Conservation (phyloP, 495 filamentous ascomycete species). For the Trichoderma virens region DNA sequence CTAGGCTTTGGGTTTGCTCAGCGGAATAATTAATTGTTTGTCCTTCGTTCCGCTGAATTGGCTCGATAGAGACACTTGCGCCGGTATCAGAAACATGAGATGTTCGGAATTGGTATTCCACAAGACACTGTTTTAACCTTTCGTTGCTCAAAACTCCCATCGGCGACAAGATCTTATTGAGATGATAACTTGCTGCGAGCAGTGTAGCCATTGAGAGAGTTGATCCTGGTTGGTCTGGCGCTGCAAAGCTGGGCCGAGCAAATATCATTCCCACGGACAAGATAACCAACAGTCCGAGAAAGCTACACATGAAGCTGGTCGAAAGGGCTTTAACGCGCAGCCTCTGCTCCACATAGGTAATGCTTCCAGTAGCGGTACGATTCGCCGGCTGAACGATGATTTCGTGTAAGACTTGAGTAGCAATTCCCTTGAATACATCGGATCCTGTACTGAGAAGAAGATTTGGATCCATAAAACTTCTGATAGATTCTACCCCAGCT, state of each 20-base stretch:
- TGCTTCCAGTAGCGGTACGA: constrained; percentile 5
- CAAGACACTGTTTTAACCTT: constrained; percentile 6
- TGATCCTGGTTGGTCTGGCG: constrained; percentile 12
- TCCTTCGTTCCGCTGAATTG: constrained; percentile 9
- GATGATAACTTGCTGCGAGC: constrained; percentile 11
- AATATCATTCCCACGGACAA: constrained; percentile 10
- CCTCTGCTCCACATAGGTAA: constrained; percentile 12
- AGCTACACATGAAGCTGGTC: constrained; percentile 13
- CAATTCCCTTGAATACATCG: constrained; percentile 13
- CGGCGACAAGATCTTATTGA: constrained; percentile 3
- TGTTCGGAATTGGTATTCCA: constrained; percentile 9
- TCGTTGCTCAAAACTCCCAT: constrained; percentile 8
- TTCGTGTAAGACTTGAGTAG: constrained; percentile 11
- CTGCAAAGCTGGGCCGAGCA: constrained; percentile 10
- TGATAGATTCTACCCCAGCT: constrained; percentile 12
- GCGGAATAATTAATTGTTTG: background rate
- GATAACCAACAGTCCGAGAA: constrained; percentile 11
- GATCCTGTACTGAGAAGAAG: constrained; percentile 10
- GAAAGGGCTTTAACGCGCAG: constrained; percentile 13
- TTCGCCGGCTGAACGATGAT: constrained; percentile 12
- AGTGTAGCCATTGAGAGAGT: constrained; percentile 13
- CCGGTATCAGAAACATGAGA: background rate
- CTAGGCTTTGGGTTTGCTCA: background rate
- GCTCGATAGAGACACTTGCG: constrained; percentile 4
- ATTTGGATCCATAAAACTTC: constrained; percentile 14